Evolutionary conservation across 2,329 filamentous ascomycete genomes (phyloP).

Genomic region (Aspergillus hortae): DNA sequence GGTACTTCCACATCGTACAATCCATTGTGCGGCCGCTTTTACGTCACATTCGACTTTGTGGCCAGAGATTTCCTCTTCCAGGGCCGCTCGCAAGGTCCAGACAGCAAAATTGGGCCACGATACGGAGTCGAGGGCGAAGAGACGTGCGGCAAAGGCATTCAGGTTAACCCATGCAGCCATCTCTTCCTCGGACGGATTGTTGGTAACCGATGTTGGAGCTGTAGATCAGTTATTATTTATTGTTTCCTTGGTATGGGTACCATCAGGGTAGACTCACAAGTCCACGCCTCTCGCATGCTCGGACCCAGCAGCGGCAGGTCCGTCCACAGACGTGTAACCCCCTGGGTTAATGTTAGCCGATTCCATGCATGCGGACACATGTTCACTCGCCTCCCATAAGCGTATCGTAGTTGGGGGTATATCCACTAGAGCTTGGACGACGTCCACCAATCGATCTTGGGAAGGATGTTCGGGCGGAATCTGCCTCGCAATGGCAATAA

Average conservation of each 20-base stretch:
- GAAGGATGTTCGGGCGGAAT: constrained; percentile 7
- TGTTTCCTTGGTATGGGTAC: background rate
- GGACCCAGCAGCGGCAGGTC: constrained; percentile 13
- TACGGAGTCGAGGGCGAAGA: background rate
- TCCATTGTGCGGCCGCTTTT: constrained; percentile 7
- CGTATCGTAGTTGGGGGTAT: constrained; percentile 5
- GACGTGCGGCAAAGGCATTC: constrained; percentile 11
- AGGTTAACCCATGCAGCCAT: constrained; percentile 8
- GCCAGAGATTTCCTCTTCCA: constrained; percentile 5
- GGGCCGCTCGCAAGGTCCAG: constrained; percentile 8
- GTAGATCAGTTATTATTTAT: background rate
- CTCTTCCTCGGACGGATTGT: background rate
- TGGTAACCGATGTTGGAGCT: background rate
- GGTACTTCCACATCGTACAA: constrained; percentile 3
- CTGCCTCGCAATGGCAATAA: constrained; percentile 7
- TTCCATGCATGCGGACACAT: background rate
- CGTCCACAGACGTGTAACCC: constrained; percentile 3
- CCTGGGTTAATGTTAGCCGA: background rate
- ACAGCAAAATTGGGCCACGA: constrained; percentile 6
- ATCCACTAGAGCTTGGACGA: constrained; percentile 7
- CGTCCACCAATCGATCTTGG: constrained; percentile 7
- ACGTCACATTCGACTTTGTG: background rate
- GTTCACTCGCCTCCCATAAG: constrained; percentile 7
- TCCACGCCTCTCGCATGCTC: constrained; percentile 9
- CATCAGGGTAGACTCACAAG: background rate